Evolutionary conservation across 2,329 filamentous ascomycete species (phyloP).

Genomic region (Fusarium sp.): DNA sequence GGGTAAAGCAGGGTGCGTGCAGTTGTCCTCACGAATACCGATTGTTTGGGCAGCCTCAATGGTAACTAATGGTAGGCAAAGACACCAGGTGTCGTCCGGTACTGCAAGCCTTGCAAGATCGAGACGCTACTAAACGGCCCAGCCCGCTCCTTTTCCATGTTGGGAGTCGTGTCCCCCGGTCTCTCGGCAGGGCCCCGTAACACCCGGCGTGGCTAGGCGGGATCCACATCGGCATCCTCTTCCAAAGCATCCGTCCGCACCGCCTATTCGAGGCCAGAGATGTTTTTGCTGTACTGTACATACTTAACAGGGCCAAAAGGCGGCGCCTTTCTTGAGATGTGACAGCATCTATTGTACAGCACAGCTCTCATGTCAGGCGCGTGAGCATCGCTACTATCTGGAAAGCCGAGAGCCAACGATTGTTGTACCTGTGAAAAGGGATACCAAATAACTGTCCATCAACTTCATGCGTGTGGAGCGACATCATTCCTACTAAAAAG

Average conservation of each 20-base stretch:
- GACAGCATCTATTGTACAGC: constrained; percentile 12
- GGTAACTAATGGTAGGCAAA: constrained; percentile 5
- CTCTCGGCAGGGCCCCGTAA: constrained; percentile 25
- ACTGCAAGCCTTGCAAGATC: constrained; percentile 22
- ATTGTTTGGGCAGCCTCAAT: constrained; percentile 18
- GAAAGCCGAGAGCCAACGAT: constrained; percentile 24
- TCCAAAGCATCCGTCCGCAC: constrained; percentile 26
- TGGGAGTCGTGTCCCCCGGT: constrained; percentile 15
- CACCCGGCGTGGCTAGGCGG: constrained; percentile 6
- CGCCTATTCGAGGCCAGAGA: constrained; percentile 24
- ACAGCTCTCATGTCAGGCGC: constrained; percentile 16
- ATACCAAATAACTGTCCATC: constrained; percentile 12
- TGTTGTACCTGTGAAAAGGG: constrained; percentile 4
- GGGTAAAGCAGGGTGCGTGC: constrained; percentile 4
- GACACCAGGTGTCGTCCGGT: constrained; percentile 3
- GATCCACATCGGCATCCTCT: constrained; percentile 30
- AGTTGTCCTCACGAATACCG: constrained; percentile 17
- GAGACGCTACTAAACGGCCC: constrained; percentile 30
- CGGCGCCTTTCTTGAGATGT: constrained; percentile 24
- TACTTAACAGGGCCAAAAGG: constrained; percentile 21
- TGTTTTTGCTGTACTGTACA: constrained; percentile 11
- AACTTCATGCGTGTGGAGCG: constrained; percentile 9
- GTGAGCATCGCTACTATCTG: constrained; percentile 1
- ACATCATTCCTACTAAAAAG: background rate
- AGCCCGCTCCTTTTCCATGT: constrained; percentile 28